A percentile compares a stretch with the other conserved stretches of the same genome.
phyloP scores from a whole-genome alignment of 257 asterid species.

The Primulina eburnea region DNA sequence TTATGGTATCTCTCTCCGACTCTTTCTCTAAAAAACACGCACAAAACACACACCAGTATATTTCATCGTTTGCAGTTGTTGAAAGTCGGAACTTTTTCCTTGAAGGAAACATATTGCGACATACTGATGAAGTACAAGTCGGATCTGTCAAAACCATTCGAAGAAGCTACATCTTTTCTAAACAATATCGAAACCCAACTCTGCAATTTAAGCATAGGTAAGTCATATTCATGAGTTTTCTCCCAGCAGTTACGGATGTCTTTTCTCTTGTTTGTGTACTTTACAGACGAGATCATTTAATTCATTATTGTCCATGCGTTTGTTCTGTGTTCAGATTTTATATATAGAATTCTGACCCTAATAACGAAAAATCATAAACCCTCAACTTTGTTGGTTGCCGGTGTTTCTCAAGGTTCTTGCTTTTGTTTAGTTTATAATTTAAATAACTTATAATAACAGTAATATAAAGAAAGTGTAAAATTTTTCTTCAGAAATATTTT shows the following conservation, averaged over 20 bases:
- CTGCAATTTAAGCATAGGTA: constrained; percentile 63
- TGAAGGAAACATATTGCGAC: constrained; percentile 68
- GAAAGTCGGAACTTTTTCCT: background rate
- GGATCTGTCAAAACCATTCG: constrained; percentile 71
- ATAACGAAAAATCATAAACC: background rate
- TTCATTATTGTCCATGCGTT: background rate
- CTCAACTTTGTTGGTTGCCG: background rate
- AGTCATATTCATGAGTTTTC: background rate
- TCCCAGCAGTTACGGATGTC: background rate
- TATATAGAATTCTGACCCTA: background rate
- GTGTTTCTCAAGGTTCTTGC: background rate
- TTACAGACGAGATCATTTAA: background rate
- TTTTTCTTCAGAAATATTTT: no score
- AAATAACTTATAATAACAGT: no score
- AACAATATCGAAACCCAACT: constrained; percentile 63
- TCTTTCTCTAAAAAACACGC: constrained; percentile 11
- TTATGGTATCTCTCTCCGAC: constrained; percentile 52
- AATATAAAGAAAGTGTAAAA: background rate
- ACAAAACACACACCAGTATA: background rate
- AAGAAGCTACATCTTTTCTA: constrained; percentile 38
- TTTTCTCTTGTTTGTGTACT: background rate
- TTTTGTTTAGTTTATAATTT: no score
- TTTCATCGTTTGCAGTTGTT: background rate
- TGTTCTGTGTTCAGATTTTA: background rate
- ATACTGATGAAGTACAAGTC: constrained; percentile 66